These are phyloP conservation scores for Boletus edulis DNA, from an alignment of 768 basidiomycete species.

Conservation along the genomic window DNA sequence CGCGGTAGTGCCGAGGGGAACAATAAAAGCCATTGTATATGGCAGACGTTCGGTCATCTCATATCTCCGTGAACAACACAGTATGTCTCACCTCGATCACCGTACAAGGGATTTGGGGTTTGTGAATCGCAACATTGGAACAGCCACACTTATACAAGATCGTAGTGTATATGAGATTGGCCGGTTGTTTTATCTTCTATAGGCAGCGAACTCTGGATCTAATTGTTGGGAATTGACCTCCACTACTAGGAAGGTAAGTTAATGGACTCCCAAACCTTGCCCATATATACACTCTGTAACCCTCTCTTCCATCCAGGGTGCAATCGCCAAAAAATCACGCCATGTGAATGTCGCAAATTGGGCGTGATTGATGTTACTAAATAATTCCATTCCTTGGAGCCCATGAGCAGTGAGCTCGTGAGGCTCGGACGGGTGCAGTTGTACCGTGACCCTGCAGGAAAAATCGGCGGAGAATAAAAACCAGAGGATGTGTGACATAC, in stretches of 20 bases:
- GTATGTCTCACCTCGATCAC: conserved; percentile 35
- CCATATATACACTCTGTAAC: conserved; percentile 67
- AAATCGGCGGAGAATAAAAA: conserved; percentile 5
- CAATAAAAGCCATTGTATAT: conserved; percentile 21
- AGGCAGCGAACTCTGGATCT: neutral
- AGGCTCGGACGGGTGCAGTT: conserved; percentile 48
- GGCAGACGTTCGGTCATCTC: conserved; percentile 1
- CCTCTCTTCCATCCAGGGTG: conserved; percentile 75
- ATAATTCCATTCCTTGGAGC: conserved; percentile 49
- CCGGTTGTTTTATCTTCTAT: neutral
- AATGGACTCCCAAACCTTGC: conserved; percentile 61
- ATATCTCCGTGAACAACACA: conserved; percentile 16
- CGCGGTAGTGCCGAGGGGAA: conserved; percentile 9
- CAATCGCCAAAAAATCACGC: conserved; percentile 66
- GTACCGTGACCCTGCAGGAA: conserved; percentile 54
- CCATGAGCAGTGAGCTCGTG: conserved; percentile 35
- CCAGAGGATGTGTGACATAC: conserved; percentile 36
- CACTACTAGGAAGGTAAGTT: neutral
- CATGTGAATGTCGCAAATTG: conserved; percentile 72
- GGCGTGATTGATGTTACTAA: conserved; percentile 45
- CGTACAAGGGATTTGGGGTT: conserved; percentile 14
- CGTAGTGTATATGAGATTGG: neutral
- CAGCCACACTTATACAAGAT: conserved; percentile 17
- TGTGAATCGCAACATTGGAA: conserved; percentile 4
- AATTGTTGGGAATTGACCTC: neutral